Conservation (phyloP, 768 basidiomycete genomes). For the Wakefieldia striispora region DNA sequence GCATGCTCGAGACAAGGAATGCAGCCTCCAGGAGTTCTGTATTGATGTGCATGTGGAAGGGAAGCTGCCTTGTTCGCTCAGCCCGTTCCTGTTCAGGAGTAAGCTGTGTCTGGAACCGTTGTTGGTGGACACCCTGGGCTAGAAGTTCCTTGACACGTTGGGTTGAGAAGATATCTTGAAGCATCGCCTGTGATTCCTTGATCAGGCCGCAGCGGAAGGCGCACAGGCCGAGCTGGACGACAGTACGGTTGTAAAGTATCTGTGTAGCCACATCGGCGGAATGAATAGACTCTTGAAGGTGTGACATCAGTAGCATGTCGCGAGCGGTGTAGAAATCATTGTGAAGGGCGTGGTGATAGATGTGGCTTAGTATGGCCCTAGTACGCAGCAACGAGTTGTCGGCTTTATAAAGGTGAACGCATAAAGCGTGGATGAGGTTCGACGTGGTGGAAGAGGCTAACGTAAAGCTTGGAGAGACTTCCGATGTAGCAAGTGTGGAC, state of each 20-base stretch:
- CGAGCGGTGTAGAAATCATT: constrained; percentile 96
- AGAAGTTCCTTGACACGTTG: constrained; percentile 96
- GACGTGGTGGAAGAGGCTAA: constrained; percentile 61
- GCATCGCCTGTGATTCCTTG: constrained; percentile 87
- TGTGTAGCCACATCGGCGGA: constrained; percentile 96
- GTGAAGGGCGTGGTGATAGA: constrained; percentile 95
- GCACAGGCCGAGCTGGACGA: constrained; percentile 95
- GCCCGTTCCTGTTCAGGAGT: constrained; percentile 96
- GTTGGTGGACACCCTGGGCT: constrained; percentile 94
- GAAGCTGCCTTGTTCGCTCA: constrained; percentile 92
- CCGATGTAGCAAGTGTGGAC: constrained; percentile 54
- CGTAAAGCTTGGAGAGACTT: constrained; percentile 61
- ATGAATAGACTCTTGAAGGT: constrained; percentile 94
- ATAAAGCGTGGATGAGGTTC: constrained; percentile 82
- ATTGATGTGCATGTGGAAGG: constrained; percentile 99
- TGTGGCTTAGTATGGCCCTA: constrained; percentile 95
- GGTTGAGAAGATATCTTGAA: constrained; percentile 95
- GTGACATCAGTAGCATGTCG: constrained; percentile 98
- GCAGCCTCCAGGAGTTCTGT: constrained; percentile 96
- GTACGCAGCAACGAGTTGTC: constrained; percentile 91
- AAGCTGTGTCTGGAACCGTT: constrained; percentile 75
- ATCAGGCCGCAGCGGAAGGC: constrained; percentile 96
- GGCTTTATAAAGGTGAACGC: constrained; percentile 89
- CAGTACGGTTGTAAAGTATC: constrained; percentile 95
- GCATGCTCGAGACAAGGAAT: constrained; percentile 97